These are phyloP conservation scores for Aspergillus ochraceus DNA, from an alignment of 2,329 filamentous ascomycete species.

Conservation along the genomic window DNA sequence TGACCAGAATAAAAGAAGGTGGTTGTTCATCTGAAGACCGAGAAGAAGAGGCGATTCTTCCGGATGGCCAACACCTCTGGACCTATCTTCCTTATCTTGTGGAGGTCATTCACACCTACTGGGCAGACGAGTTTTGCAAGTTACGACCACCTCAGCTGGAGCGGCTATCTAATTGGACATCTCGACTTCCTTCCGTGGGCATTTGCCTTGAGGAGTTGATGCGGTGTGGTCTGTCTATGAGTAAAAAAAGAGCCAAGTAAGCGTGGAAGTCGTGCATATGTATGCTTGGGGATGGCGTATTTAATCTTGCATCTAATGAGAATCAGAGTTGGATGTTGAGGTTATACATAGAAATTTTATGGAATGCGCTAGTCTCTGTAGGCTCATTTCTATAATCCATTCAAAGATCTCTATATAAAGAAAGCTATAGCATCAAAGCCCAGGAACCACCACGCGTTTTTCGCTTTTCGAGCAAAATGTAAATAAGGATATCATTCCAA, in stretches of 20 bases:
- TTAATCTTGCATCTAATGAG: too few species aligned
- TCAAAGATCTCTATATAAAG: background rate
- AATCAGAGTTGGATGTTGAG: too few species aligned
- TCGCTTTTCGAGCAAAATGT: background rate
- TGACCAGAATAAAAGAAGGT: background rate
- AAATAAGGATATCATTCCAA: background rate
- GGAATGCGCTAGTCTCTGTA: too few species aligned
- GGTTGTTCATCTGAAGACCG: too few species aligned
- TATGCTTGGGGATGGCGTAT: too few species aligned
- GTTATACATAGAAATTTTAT: too few species aligned
- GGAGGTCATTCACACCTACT: background rate
- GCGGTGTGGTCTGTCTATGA: background rate
- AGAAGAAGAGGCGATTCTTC: background rate
- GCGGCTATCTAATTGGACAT: background rate
- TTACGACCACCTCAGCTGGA: too few species aligned
- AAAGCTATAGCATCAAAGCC: background rate
- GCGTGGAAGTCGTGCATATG: too few species aligned
- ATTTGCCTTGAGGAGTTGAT: background rate
- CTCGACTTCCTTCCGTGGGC: background rate
- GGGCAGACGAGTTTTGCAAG: background rate
- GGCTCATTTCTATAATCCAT: background rate
- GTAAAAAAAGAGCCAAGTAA: too few species aligned
- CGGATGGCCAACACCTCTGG: background rate
- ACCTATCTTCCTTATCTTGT: background rate
- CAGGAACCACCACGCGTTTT: background rate